Evolutionary conservation across 2,329 filamentous ascomycete genomes (phyloP).

Genomic region (Pezicula rhizophila): DNA sequence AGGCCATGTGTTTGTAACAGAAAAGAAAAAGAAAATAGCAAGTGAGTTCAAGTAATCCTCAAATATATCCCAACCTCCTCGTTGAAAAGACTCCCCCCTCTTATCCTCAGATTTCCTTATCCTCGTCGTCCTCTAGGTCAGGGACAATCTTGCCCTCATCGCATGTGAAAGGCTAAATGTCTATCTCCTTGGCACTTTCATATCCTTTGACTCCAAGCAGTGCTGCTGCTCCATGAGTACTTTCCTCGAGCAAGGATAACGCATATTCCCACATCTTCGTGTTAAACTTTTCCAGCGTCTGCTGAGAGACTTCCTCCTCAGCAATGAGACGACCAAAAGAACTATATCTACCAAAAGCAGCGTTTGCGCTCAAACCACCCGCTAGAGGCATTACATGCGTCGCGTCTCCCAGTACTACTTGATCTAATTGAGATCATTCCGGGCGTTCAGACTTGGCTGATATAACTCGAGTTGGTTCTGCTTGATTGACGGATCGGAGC

Average conservation of each 20-base stretch:
- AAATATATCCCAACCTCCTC: no score
- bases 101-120: no score
- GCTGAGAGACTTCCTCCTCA: background rate
- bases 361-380: constrained; percentile 15
- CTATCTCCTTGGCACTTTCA: constrained; percentile 4
- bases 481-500: constrained; percentile 7
- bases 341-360: constrained; percentile 15
- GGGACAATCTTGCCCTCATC: no score
- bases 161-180: no score
- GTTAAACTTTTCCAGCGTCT: constrained; percentile 1
- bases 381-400: constrained; percentile 14
- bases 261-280: constrained; percentile 7
- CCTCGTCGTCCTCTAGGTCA: no score
- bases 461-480: constrained; percentile 6
- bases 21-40: no score
- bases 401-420: constrained; percentile 11
- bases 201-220: constrained; percentile 8
- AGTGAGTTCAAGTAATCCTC: no score
- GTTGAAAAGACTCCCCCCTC: no score
- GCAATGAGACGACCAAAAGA: background rate
- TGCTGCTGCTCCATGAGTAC: constrained; percentile 1
- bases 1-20: no score
- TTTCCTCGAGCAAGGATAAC: constrained; percentile 3
- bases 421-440: constrained; percentile 5
- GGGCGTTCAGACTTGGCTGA: constrained; percentile 9